Percentiles rank a stretch among this genome's conserved stretches.
These are phyloP conservation scores for Chrysophaeum taylorii DNA, from an alignment of 352 stramenopile species.

Conservation along the genomic window DNA sequence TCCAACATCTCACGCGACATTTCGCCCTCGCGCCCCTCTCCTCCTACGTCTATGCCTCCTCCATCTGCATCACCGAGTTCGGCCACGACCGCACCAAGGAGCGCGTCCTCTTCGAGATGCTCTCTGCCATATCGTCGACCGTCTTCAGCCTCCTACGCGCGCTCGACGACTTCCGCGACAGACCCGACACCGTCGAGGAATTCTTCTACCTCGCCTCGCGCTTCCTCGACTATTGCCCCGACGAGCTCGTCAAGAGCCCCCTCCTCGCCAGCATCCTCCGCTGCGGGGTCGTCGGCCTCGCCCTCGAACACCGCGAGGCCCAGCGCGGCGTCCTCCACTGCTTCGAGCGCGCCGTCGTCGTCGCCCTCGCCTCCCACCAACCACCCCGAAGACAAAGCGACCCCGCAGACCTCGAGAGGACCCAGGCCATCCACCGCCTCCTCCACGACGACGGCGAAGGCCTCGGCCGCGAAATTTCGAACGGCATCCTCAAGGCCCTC, in stretches of 20 bases:
- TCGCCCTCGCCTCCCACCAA: conserved; percentile 31
- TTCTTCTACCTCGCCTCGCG: conserved; percentile 87
- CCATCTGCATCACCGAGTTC: conserved; percentile 52
- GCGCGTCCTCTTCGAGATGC: conserved; percentile 67
- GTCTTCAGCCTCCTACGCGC: conserved; percentile 50
- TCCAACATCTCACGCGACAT: conserved; percentile 39
- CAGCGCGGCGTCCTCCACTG: conserved; percentile 54
- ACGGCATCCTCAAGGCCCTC: conserved; percentile 26
- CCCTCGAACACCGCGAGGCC: conserved; percentile 79
- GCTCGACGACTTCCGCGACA: conserved; percentile 43
- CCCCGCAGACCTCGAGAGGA: neutral
- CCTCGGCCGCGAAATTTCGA: neutral
- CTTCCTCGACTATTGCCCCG: conserved; percentile 65
- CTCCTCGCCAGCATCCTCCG: conserved; percentile 66
- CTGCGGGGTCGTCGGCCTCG: conserved; percentile 66
- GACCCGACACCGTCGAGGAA: conserved; percentile 86
- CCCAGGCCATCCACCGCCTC: neutral
- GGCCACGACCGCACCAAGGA: conserved; percentile 33
- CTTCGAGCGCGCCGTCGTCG: conserved; percentile 28
- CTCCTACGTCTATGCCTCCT: conserved; percentile 50
- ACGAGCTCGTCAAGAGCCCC: conserved; percentile 41
- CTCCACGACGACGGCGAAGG: neutral
- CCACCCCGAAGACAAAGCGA: neutral
- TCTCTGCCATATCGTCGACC: conserved; percentile 43
- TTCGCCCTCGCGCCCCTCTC: conserved; percentile 24